Base-by-base conservation (phyloP, 2,329 filamentous ascomycete species). In the Aspergillus glaucus region DNA sequence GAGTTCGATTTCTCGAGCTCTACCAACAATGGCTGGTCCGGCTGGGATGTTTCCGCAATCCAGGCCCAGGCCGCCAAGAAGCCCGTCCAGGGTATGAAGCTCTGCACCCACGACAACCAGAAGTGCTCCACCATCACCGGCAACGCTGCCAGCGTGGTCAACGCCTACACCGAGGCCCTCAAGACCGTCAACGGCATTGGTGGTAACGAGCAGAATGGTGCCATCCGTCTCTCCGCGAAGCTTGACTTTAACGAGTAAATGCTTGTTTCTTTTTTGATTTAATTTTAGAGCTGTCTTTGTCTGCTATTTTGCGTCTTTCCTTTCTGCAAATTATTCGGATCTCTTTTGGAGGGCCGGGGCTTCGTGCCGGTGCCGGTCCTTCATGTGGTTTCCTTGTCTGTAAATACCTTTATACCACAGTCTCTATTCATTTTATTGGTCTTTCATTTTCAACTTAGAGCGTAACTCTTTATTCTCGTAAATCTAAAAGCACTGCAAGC, bases 11-110 rank as follows among this genome's bases (percentile, higher is more conserved):
- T 72, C 49, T 59, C 58, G 51, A 63, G 56, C 59, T 21, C 39
- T 21, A 45, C 50, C 46, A 70, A 70, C 59, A 34, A 59, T 30
- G 54, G 54, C 45, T 68, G 56, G 60, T 64, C 65, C 49, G 62
- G 65, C 52, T 71, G 65, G 59, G 69, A 72, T 44, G 68, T 71
- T n/a, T 72, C 69, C 43, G 62, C 60, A 48, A 71, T 72, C 50
- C 56, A 63, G 47, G 66, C 65, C 26, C 50, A 69, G 57, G 45
- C 51, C 21, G 55, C 61, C 49, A 47, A 50, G 14, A 14, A 57
- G 32, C 50, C 59, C 1, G 54, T 70, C 44, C 59, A 67, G 56
- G 68, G 68, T 45, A 69, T 71, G 66, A 57, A 58, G 49, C 68
- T 71, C 46, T 69, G 65, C 50, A 53, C 58, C 46, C 58, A 60